phyloP scores from a whole-genome alignment of 108 stramenopile genomes.

The Fistulifera solaris region DNA sequence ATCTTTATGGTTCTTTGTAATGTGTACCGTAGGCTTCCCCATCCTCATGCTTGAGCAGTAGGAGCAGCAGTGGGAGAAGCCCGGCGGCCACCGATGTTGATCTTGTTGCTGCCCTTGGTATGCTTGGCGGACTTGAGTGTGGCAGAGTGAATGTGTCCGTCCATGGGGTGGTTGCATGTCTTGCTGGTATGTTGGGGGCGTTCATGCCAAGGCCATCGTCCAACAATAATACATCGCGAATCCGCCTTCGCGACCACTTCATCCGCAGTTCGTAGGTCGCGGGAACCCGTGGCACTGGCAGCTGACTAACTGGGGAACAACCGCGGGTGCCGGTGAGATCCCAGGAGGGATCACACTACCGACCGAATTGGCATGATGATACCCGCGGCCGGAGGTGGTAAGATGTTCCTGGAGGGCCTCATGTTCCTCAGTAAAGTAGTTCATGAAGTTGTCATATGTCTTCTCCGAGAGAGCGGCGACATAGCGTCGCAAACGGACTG shows the following conservation, averaged over 20 bases:
- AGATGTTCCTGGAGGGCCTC: background rate
- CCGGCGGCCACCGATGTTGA: no score
- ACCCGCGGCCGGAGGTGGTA: background rate
- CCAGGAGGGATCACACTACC: no score
- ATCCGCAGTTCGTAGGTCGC: no score
- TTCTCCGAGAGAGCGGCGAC: background rate
- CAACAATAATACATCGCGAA: constrained; percentile 9
- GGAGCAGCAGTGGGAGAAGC: background rate
- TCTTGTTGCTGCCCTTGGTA: no score
- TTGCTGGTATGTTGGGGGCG: constrained; percentile 11
- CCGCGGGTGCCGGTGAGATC: no score
- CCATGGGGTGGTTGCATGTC: background rate
- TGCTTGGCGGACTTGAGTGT: background rate
- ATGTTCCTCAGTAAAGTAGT: constrained; percentile 8
- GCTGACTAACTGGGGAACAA: no score
- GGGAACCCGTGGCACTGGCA: no score
- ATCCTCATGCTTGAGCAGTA: background rate
- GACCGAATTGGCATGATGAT: background rate
- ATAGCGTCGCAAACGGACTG: no score
- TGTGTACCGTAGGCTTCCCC: background rate
- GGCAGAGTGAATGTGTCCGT: background rate
- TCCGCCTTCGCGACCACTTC: no score
- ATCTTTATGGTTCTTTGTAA: background rate
- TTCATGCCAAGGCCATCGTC: constrained; percentile 12
- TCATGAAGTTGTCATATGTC: constrained; percentile 9